Conservation (phyloP, 176 grass and related monocot genomes). For the Juncus effusus region DNA sequence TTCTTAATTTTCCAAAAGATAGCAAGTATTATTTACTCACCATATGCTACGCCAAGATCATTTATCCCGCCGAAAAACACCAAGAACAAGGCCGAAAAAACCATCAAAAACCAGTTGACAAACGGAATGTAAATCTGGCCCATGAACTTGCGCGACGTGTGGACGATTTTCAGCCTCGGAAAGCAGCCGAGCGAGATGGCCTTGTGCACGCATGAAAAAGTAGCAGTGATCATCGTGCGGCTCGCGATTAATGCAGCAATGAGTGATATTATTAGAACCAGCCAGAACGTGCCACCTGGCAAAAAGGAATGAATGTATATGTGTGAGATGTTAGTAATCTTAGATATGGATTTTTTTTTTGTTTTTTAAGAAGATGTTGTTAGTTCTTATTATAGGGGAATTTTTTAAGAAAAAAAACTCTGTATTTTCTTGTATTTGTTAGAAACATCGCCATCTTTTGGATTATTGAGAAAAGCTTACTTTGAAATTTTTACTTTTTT, state of each 20-base stretch:
- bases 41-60: conserved; percentile 88
- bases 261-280: conserved; percentile 77
- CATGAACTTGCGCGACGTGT: conserved; percentile 96
- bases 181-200: conserved; percentile 93
- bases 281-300: conserved; percentile 78
- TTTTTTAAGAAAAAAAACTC: not conserved
- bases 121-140: conserved; percentile 93
- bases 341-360: too few species aligned
- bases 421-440: not conserved
- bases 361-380: too few species aligned
- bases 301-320: conserved; percentile 8
- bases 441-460: too few species aligned
- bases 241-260: conserved; percentile 93
- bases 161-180: conserved; percentile 89
- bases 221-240: conserved; percentile 87
- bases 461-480: too few species aligned
- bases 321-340: too few species aligned
- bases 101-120: conserved; percentile 90
- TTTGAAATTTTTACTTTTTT: too few species aligned
- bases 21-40: conserved; percentile 28
- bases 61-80: conserved; percentile 57
- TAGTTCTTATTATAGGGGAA: too few species aligned
- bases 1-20: too few species aligned
- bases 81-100: conserved; percentile 67
- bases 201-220: conserved; percentile 93